These are phyloP conservation scores for Fraxinus ornus DNA, from an alignment of 305 asterid genomes.

Conservation along the genomic window DNA sequence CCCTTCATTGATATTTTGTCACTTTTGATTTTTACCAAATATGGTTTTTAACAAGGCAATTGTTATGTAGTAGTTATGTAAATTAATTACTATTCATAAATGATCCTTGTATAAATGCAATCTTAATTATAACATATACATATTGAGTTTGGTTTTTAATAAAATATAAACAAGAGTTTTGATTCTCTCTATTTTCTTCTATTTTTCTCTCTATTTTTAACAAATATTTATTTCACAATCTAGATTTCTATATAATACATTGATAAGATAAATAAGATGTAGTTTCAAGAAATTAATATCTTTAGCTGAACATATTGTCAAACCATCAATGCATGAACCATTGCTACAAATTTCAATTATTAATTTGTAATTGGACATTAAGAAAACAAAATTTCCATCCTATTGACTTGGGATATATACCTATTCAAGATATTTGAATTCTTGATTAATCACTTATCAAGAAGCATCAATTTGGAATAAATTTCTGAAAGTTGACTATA, in stretches of 20 bases:
- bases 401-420: constrained; percentile 8
- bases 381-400: neutral
- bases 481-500: constrained; percentile 28
- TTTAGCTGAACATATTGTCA: constrained; percentile 14
- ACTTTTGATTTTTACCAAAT: neutral
- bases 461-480: neutral
- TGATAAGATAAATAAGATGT: neutral
- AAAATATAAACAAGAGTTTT: neutral
- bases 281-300: neutral
- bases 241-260: neutral
- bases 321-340: constrained; percentile 26
- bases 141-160: too few relatives aligned
- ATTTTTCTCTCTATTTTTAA: neutral
- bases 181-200: neutral
- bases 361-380: constrained; percentile 4
- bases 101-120: too few relatives aligned
- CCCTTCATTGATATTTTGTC: neutral
- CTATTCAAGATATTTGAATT: constrained; percentile 25
- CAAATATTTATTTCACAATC: neutral
- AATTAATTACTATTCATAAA: too few relatives aligned
- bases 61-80: too few relatives aligned
- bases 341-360: constrained; percentile 6
- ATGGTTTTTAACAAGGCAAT: too few relatives aligned
- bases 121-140: too few relatives aligned
- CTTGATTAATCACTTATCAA: neutral